phyloP scores from a whole-genome alignment of 2,329 filamentous ascomycete genomes.

The Trichoderma citrinoviride region DNA sequence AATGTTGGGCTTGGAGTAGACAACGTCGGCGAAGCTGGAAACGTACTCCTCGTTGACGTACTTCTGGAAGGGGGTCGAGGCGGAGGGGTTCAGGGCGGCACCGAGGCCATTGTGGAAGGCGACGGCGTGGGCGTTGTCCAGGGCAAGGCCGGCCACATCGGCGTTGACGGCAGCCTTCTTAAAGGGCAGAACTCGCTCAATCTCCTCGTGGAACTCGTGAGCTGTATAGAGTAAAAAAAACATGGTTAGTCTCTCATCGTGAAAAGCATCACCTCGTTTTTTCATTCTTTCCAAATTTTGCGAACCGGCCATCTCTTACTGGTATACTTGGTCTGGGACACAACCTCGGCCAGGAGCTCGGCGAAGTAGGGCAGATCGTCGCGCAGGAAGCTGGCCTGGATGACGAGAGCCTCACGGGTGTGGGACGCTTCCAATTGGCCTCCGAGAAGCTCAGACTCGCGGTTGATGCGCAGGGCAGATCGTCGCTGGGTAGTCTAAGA shows the following conservation, averaged over 20 bases:
- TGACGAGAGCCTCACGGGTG: conserved; percentile 86
- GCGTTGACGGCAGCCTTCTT: conserved; percentile 71
- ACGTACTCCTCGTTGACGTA: conserved; percentile 78
- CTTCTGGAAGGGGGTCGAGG: conserved; percentile 68
- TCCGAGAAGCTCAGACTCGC: conserved; percentile 93
- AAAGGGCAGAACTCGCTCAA: conserved; percentile 71
- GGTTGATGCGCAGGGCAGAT: conserved; percentile 86
- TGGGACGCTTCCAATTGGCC: conserved; percentile 85
- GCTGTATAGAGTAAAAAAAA: conserved; percentile 50
- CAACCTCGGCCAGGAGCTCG: conserved; percentile 90
- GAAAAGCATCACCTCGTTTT: background rate
- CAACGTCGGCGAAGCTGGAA: conserved; percentile 70
- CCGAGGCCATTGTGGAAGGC: conserved; percentile 95
- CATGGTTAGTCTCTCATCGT: background rate
- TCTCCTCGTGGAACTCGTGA: conserved; percentile 87
- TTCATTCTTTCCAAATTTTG: background rate
- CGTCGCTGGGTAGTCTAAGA: conserved; percentile 78
- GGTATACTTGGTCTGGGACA: conserved; percentile 82
- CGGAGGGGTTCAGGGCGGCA: conserved; percentile 68
- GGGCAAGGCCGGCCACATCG: conserved; percentile 64
- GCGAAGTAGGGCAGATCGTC: conserved; percentile 97
- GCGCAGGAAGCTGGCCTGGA: conserved; percentile 92
- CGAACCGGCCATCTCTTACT: conserved; percentile 48
- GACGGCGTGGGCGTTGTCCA: conserved; percentile 80
- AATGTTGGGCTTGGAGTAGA: conserved; percentile 87